A percentile compares a stretch with the other conserved stretches of the same genome.
Conservation (phyloP, 2,329 filamentous ascomycete species). For the Apiospora hydei region DNA sequence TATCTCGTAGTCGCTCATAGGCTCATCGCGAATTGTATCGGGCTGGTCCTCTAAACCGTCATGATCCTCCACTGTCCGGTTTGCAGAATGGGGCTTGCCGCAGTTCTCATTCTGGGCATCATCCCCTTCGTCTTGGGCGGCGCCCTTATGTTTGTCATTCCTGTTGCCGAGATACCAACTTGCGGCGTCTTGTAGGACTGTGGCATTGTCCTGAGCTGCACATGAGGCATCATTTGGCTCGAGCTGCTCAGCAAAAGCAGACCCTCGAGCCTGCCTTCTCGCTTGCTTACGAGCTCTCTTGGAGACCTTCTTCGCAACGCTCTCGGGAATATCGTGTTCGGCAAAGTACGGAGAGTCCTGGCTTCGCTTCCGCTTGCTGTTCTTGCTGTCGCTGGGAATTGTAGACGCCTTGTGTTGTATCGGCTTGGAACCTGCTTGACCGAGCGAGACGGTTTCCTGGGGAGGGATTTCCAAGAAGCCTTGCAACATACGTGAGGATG, state of each 20-base stretch:
- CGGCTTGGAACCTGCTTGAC: background rate
- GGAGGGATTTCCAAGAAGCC: slow-evolving; percentile 26
- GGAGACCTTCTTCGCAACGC: slow-evolving; percentile 5
- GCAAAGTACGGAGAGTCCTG: slow-evolving; percentile 9
- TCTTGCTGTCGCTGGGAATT: background rate
- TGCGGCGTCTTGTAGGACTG: slow-evolving; percentile 22
- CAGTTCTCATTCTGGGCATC: background rate
- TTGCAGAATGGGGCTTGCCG: background rate
- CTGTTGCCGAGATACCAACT: slow-evolving; percentile 24
- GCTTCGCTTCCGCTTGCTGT: slow-evolving; percentile 20
- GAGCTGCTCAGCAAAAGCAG: background rate
- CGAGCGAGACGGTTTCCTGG: background rate
- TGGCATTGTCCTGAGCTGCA: slow-evolving; percentile 1
- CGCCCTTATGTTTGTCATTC: background rate
- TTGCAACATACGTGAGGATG: slow-evolving; percentile 35
- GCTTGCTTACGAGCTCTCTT: slow-evolving; percentile 26
- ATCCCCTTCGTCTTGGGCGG: background rate
- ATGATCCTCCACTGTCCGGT: background rate
- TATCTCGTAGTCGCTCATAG: slow-evolving; percentile 37
- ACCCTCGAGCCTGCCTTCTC: slow-evolving; percentile 10
- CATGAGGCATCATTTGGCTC: background rate
- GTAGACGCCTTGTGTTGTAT: background rate
- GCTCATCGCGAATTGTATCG: slow-evolving; percentile 41
- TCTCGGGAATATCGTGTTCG: background rate
- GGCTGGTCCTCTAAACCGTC: slow-evolving; percentile 43